These are phyloP conservation scores for Aspergillus neoniger DNA, from an alignment of 2,329 filamentous ascomycete genomes.

Conservation along the genomic window DNA sequence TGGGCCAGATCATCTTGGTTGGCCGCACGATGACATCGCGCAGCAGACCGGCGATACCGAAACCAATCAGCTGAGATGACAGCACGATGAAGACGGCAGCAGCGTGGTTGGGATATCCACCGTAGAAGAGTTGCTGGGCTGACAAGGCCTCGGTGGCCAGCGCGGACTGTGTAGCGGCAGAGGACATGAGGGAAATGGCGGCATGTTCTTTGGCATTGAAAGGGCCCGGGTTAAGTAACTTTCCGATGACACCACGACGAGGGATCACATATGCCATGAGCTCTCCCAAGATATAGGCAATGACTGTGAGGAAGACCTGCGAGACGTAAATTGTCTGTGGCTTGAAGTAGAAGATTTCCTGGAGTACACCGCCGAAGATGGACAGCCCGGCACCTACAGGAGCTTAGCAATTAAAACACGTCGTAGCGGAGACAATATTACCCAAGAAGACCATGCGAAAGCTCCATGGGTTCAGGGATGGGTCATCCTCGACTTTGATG, in stretches of 20 bases:
- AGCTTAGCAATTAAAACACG: neutral
- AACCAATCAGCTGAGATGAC: slow-evolving; percentile 5
- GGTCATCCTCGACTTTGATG: slow-evolving; percentile 7
- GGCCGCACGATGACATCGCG: slow-evolving; percentile 9
- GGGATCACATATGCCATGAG: slow-evolving; percentile 3
- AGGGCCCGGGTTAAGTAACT: slow-evolving; percentile 1
- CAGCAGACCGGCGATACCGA: slow-evolving; percentile 5
- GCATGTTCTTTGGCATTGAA: slow-evolving; percentile 9
- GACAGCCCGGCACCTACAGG: neutral
- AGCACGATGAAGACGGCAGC: slow-evolving; percentile 3
- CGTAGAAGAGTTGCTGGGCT: slow-evolving; percentile 7
- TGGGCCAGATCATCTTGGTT: slow-evolving; percentile 11
- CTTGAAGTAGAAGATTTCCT: slow-evolving; percentile 10
- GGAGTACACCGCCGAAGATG: slow-evolving; percentile 4
- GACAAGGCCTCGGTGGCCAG: slow-evolving; percentile 7
- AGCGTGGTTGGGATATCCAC: slow-evolving; percentile 6
- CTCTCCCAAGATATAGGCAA: slow-evolving; percentile 1
- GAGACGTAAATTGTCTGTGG: slow-evolving; percentile 8
- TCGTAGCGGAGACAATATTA: neutral
- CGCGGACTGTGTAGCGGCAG: slow-evolving; percentile 5
- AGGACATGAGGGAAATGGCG: slow-evolving; percentile 7
- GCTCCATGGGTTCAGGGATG: slow-evolving; percentile 2
- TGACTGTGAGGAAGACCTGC: slow-evolving; percentile 6
- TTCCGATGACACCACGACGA: neutral
- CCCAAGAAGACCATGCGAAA: slow-evolving; percentile 5